Conservation (phyloP, 2,329 filamentous ascomycete genomes). For the Penicillium freii region DNA sequence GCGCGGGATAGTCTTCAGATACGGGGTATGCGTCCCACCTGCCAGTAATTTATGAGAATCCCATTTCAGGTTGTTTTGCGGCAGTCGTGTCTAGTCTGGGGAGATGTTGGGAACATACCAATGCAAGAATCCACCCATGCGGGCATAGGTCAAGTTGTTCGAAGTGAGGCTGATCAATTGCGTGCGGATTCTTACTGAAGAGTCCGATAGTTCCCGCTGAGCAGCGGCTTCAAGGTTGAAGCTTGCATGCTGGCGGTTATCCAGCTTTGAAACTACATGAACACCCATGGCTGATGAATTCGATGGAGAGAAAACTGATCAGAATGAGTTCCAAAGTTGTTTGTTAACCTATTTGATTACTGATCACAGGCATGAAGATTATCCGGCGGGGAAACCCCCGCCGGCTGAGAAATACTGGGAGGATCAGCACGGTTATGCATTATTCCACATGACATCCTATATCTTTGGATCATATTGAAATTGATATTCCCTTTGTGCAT, state of each 20-base stretch:
- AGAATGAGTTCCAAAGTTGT: not conserved
- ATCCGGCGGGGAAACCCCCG: not conserved
- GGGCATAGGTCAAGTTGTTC: constrained; percentile 23
- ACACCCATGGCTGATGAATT: constrained; percentile 17
- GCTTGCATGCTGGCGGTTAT: constrained; percentile 25
- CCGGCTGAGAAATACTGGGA: not conserved
- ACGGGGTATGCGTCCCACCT: constrained; percentile 50
- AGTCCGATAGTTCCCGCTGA: not conserved
- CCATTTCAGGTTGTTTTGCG: not conserved
- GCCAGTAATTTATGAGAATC: not conserved
- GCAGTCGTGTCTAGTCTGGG: not conserved
- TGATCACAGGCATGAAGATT: not conserved
- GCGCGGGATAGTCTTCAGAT: constrained; percentile 30
- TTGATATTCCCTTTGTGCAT: too few species aligned
- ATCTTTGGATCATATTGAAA: not conserved
- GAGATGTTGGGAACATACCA: constrained; percentile 11
- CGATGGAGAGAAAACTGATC: fast-evolving
- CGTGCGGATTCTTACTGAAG: constrained; percentile 16
- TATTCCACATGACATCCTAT: not conserved
- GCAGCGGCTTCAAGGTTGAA: not conserved
- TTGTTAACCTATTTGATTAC: not conserved
- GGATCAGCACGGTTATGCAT: not conserved
- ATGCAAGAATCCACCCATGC: constrained; percentile 4
- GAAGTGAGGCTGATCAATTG: constrained; percentile 19
- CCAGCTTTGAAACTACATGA: constrained; percentile 31